Evolutionary conservation across 2,329 filamentous ascomycete genomes (phyloP).

Genomic region (Pseudocercospora macadamiae): DNA sequence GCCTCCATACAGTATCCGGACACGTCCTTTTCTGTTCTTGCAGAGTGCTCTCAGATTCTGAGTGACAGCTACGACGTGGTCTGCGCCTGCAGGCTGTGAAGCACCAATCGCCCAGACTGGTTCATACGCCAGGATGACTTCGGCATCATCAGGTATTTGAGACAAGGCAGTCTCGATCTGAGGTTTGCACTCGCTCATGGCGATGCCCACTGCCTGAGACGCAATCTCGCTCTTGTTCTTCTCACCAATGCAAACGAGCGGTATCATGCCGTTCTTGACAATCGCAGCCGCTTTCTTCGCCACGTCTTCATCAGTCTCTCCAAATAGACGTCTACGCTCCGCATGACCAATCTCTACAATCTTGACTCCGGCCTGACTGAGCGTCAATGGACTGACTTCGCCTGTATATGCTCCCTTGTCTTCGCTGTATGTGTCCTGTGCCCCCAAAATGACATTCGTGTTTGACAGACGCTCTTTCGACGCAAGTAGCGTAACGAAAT

Average conservation of each 20-base stretch:
- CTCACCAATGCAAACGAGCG: constrained; percentile 82
- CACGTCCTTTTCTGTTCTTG: constrained; percentile 56
- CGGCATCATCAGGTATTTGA: constrained; percentile 62
- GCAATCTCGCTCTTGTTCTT: constrained; percentile 50
- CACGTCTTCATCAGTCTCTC: constrained; percentile 71
- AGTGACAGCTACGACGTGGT: constrained; percentile 73
- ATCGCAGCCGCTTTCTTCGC: constrained; percentile 71
- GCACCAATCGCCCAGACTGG: constrained; percentile 89
- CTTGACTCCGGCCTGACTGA: constrained; percentile 68
- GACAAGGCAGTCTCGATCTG: constrained; percentile 68
- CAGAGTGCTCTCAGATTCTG: constrained; percentile 64
- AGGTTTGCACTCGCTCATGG: constrained; percentile 66
- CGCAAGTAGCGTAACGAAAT: constrained; percentile 69
- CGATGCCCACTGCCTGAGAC: constrained; percentile 57
- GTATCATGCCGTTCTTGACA: constrained; percentile 70
- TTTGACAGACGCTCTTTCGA: constrained; percentile 51
- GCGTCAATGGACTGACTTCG: constrained; percentile 70
- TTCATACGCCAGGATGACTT: constrained; percentile 81
- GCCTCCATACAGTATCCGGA: constrained; percentile 78
- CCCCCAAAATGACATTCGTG: constrained; percentile 65
- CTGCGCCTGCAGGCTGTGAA: constrained; percentile 68
- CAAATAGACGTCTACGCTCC: constrained; percentile 72
- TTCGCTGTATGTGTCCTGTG: constrained; percentile 75
- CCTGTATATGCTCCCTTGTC: constrained; percentile 75
- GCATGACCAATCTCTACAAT: constrained; percentile 83